Base-by-base conservation (phyloP, 371 early-diverging fungal species). In the Rhizopus sp. region DNA sequence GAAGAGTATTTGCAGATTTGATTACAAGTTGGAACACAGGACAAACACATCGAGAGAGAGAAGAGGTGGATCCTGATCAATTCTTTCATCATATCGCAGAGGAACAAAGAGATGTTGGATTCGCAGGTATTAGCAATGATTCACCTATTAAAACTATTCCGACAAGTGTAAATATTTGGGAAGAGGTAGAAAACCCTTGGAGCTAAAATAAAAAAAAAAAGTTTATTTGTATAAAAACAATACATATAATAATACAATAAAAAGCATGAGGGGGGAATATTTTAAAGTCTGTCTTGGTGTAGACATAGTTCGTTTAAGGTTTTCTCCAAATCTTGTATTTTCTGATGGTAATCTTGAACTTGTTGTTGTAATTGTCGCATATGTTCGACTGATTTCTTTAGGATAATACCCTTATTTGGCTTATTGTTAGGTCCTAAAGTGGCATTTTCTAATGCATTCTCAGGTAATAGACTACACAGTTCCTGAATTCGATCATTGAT, bases 401-500 rank as follows among this genome's bases (percentile, higher is more conserved):
- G 82, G 34, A 97, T 90, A 30, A 79, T 74, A 7, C 93, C 93
- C 67, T 92, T 93, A 74, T 92, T 90, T 12, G 87, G 89, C 72
- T 91, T 90, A 45, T 89, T 89, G 71, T 88, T 86, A 37, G 85
- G 86, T 65, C 89, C 87, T 53, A 78, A 73, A 62, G 73, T 77
- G 52, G 69, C 72, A 15, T 65, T 68, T 56, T 88, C 92, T 53
- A 80, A 61, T 55, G 77, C 82, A 34, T 68, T 44, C 35, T 87
- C 88, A 9, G 98, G 98, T 31, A 97, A 75, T 47, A 97, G 71
- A 13, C 80, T 82, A 30, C 86, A 82, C 23, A 97, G 83, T 68
- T 97, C 97, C 60, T 93, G 91, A 60, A 97, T 97, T 60, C 92
- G 91, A 66, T 97, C 98, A 70, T 97, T 97, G 75, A 97, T 97